Evolutionary conservation across 805 yeast species (phyloP).

Genomic region (Saitoella complicata): DNA sequence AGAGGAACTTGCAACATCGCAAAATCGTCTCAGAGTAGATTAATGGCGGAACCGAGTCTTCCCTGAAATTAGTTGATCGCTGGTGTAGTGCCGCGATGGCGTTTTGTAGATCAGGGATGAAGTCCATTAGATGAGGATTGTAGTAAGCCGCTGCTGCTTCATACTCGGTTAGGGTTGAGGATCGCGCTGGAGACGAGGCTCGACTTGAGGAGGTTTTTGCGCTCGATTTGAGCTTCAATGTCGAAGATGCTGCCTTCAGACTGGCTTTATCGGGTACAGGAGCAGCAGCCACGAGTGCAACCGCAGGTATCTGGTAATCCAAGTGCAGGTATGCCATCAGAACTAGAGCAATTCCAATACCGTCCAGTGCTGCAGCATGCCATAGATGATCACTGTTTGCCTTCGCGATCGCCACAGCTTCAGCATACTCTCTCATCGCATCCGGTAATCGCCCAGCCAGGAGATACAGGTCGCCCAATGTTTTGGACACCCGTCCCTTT

Average conservation of each 20-base stretch:
- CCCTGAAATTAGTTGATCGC: slow-evolving; percentile 38
- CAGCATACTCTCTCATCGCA: slow-evolving; percentile 60
- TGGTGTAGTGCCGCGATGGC: slow-evolving; percentile 23
- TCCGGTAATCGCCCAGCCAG: slow-evolving; percentile 63
- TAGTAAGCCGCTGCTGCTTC: not conserved
- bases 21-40: slow-evolving; percentile 60
- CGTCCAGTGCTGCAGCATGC: slow-evolving; percentile 80
- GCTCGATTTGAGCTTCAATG: not conserved
- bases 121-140: slow-evolving; percentile 7
- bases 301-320: slow-evolving; percentile 26
- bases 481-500: slow-evolving; percentile 59
- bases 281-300: slow-evolving; percentile 11
- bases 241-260: slow-evolving; percentile 1
- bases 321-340: slow-evolving; percentile 41
- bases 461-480: slow-evolving; percentile 59
- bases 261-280: slow-evolving; percentile 2
- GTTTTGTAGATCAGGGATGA: slow-evolving; percentile 12
- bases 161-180: slow-evolving; percentile 4
- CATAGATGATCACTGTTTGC: slow-evolving; percentile 62
- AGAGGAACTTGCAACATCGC: slow-evolving; percentile 46
- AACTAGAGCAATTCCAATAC: slow-evolving; percentile 49
- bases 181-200: not conserved
- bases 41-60: slow-evolving; percentile 67
- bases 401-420: slow-evolving; percentile 44
- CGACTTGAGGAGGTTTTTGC: not conserved